Evolutionary conservation across 1,284 basidiomycete genomes (phyloP).

Genomic region (Porogramme epimiltina): DNA sequence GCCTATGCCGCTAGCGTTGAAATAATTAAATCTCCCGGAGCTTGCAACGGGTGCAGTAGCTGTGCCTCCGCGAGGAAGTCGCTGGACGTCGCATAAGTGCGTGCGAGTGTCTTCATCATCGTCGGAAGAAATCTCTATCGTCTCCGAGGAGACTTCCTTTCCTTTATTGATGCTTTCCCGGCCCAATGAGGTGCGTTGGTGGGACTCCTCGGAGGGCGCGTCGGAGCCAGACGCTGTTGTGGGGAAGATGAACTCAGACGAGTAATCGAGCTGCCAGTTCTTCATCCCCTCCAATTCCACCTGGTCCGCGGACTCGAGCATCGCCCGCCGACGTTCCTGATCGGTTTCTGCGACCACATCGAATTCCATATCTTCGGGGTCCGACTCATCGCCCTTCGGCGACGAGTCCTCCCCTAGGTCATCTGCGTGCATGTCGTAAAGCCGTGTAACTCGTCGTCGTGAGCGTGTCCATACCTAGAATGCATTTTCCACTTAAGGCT

Average conservation of each 20-base stretch:
- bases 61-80: slow-evolving; percentile 11
- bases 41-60: not conserved
- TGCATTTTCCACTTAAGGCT: slow-evolving; percentile 41
- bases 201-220: too few species aligned
- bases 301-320: slow-evolving; percentile 45
- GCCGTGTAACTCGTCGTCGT: too few species aligned
- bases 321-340: slow-evolving; percentile 49
- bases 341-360: slow-evolving; percentile 54
- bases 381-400: slow-evolving; percentile 24
- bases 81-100: slow-evolving; percentile 8
- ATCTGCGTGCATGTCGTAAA: not conserved
- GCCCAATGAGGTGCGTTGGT: too few species aligned
- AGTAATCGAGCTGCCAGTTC: slow-evolving; percentile 45
- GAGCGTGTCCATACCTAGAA: too few species aligned
- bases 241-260: slow-evolving; percentile 49
- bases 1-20: too few species aligned
- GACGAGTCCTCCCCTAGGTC: not conserved
- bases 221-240: not conserved
- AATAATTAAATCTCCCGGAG: too few species aligned
- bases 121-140: slow-evolving; percentile 15
- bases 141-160: not conserved
- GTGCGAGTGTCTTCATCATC: slow-evolving; percentile 1
- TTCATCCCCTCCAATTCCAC: slow-evolving; percentile 38
- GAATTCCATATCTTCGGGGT: slow-evolving; percentile 37
- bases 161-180: not conserved